A percentile compares a stretch with the other conserved stretches of the same genome.
These are phyloP conservation scores for Citrus reticulata DNA, from an alignment of 345 rosid species.

Conservation along the genomic window DNA sequence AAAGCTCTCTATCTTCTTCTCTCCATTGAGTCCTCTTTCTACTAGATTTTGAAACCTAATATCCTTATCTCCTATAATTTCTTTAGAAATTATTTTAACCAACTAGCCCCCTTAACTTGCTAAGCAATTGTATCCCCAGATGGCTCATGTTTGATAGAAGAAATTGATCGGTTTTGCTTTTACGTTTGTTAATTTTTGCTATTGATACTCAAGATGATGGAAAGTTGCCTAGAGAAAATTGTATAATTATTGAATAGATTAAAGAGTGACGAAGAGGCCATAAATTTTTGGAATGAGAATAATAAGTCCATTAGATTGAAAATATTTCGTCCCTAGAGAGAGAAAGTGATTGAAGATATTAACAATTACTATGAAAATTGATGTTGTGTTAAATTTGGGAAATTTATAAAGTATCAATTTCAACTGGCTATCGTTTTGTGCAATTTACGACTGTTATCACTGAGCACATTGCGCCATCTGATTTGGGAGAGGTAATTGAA, in stretches of 20 bases:
- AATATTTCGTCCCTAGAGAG: conserved; percentile 40
- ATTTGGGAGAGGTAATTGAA: too few species aligned
- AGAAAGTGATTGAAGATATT: conserved; percentile 69
- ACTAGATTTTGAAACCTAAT: too few species aligned
- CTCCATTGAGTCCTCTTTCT: too few species aligned
- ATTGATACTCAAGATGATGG: conserved; percentile 62
- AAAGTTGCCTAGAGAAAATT: conserved; percentile 56
- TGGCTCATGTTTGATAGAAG: too few species aligned
- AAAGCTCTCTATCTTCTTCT: too few species aligned
- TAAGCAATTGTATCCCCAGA: too few species aligned
- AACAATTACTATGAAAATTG: conserved; percentile 48
- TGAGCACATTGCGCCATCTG: too few species aligned
- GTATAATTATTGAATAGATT: conserved; percentile 34
- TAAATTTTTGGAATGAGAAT: conserved; percentile 68
- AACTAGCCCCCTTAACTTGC: too few species aligned
- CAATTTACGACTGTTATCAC: conserved; percentile 16
- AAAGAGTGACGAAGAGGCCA: conserved; percentile 68
- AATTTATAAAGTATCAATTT: conserved; percentile 35
- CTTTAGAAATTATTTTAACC: too few species aligned
- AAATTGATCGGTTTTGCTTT: too few species aligned
- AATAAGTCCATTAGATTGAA: conserved; percentile 30
- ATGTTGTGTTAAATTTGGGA: conserved; percentile 49
- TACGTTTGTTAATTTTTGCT: not conserved
- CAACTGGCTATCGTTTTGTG: conserved; percentile 25
- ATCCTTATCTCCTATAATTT: too few species aligned